Evolutionary conservation across 1,139 yeast species (phyloP), one percentile per base, ranked within the genome.

Genomic region (Saccharomyces hybrid): DNA sequence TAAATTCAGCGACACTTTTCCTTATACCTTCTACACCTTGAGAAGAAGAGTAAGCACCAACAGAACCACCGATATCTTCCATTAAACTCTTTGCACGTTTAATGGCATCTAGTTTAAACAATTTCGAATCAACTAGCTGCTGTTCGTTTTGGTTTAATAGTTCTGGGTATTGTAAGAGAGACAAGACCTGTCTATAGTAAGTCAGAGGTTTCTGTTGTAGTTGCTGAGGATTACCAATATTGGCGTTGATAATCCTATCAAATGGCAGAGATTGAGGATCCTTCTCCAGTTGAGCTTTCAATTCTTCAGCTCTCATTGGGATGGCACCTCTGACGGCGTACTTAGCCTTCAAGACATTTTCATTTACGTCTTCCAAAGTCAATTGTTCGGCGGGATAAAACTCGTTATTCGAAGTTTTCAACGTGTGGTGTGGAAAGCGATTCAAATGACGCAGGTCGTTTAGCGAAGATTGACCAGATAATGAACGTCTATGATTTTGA

Each of bases 221-320:
- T 69, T 91, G 98, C 71, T 93, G 99, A 1, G 99, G 99, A 69
- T 95, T 95, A 38, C 99, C 99, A 59, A 93, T 93, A 70, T 95
- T 93, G 59, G 97, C 95, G 64, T 82, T 83, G 67, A 93, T 84
- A 62, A 93, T 88, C 59, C 80, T 74, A 50, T 79, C 75, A 67
- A 90, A 95, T 0, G 97, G 96, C 58, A 89, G 74, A 2, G 88
- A 81, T 41, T 76, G 78, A 23, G 85, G 83, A 51, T 80, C 75
- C 50, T 73, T 68, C 30, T 71, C 68, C 51, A 86, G 74, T 59
- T 83, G 79, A 9, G 73, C 73, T 56, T 83, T 78, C 57, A 95
- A 75, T 68, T 90, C 88, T 66, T 91, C 98, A 23, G 99, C 98
- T 62, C 90, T 81, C 59, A 85, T 81, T n/a, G 99, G 97, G 56